Conservation (phyloP, 176 grass and related monocot genomes). For the Hsuehochloa calcarea region DNA sequence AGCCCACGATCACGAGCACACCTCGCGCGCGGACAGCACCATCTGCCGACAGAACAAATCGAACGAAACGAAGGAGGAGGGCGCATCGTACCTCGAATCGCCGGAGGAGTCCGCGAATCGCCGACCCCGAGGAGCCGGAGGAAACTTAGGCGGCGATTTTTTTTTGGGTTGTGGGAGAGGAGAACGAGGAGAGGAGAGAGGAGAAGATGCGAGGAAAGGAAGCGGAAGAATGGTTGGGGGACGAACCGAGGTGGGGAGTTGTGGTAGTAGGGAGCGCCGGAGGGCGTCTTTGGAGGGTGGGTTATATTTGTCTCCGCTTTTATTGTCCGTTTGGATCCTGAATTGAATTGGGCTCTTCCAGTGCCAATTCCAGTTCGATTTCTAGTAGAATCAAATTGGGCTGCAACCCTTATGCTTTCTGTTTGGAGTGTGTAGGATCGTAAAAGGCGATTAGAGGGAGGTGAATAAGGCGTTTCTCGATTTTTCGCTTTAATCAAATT, state of each 20-base stretch:
- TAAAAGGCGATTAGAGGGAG: too few species aligned
- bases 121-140: not conserved
- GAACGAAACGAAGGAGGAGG: not conserved
- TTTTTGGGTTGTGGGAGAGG: not conserved
- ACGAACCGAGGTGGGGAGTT: not conserved
- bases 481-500: too few species aligned
- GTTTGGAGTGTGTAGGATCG: too few species aligned
- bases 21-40: not conserved
- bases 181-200: too few species aligned
- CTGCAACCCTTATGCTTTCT: too few species aligned
- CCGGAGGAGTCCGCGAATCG: too few species aligned
- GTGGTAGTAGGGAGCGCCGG: not conserved
- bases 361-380: too few species aligned
- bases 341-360: too few species aligned
- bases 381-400: too few species aligned
- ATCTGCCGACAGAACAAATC: not conserved
- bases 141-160: not conserved
- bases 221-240: not conserved
- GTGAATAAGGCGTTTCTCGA: too few species aligned
- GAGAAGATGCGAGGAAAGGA: not conserved
- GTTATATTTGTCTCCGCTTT: not conserved
- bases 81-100: slow-evolving; percentile 4
- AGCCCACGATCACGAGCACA: not conserved
- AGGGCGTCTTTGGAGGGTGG: not conserved
- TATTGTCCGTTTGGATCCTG: not conserved